phyloP scores from a whole-genome alignment of 2,329 filamentous ascomycete genomes.

The Macrophomina tecta region DNA sequence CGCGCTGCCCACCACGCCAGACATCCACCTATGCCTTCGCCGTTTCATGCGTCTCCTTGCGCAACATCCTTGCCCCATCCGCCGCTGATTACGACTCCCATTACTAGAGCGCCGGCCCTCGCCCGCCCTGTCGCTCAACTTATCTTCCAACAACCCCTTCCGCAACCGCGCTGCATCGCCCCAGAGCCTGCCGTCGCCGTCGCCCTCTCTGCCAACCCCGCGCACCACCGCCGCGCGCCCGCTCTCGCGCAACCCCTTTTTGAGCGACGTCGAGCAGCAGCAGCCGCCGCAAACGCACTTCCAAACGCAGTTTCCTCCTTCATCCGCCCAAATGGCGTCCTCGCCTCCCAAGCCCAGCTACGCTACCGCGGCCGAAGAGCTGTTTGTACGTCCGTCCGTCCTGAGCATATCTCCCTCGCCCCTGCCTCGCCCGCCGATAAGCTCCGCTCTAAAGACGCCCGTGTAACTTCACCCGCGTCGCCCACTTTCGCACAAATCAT shows the following conservation, averaged over 20 bases:
- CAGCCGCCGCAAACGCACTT: constrained; percentile 5
- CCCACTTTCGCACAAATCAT: constrained; percentile 12
- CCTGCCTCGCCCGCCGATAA: constrained; percentile 29
- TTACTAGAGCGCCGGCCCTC: constrained; percentile 53
- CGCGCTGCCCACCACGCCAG: constrained; percentile 21
- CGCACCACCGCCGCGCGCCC: constrained; percentile 57
- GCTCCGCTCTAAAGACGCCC: constrained; percentile 2
- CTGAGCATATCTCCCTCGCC: constrained; percentile 27
- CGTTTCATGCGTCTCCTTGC: constrained; percentile 29
- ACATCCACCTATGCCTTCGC: constrained; percentile 24
- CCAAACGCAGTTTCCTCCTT: constrained; percentile 21
- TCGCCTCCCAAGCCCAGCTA: constrained; percentile 45
- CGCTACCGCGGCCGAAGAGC: constrained; percentile 66
- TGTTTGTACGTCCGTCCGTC: constrained; percentile 74
- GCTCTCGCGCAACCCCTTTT: constrained; percentile 76
- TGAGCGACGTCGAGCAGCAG: constrained; percentile 42
- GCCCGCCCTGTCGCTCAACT: constrained; percentile 66
- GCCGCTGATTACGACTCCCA: constrained; percentile 35
- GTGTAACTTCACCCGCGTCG: constrained; percentile 20
- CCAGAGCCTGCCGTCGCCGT: constrained; percentile 35
- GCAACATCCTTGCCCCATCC: constrained; percentile 32
- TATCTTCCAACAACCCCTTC: constrained; percentile 79
- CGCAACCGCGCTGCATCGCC: constrained; percentile 74
- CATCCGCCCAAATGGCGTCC: constrained; percentile 9
- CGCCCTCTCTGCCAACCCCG: constrained; percentile 46